Base-by-base conservation (phyloP, 1,139 yeast genomes). In the Saccharomyces hybrid region DNA sequence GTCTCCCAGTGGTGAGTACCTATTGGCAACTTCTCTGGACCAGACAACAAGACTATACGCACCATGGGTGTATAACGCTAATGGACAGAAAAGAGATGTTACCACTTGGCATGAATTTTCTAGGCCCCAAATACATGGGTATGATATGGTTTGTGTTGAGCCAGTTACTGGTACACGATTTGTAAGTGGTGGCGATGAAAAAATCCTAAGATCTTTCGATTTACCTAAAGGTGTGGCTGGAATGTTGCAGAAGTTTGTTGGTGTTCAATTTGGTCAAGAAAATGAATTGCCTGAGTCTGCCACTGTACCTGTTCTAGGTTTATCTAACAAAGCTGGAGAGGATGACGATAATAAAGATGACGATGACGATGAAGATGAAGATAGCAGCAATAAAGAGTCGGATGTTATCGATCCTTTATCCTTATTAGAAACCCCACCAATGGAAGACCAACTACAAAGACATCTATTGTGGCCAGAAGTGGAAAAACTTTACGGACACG, bases 81-180 rank as follows among this genome's bases (percentile, higher is more conserved):
- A 68, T 56, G 73, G 73, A 0, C 47, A 60, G 23, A 52, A 57
- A 48, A 70, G 76, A 55, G 53, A 58, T 2, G 47, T 53, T 0
- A 57, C 60, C 3, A 74, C 82, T 1, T 90, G 96, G 96, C 87
- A 85, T 67, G 99, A 95, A 68, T 84, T 93, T 70, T 89, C 97
- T 1, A 79, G 99, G 62, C 99, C 99, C 0, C 99, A 95, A 69
- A 93, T 95, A 60, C 99, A 95, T 70, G 99, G 99, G 9, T 95
- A 89, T 67, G 98, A 95, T 68, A 90, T 95, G 97, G 79, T 88
- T 48, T 84, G 96, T 61, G 75, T 88, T n/a, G 83, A 83, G 50
- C 78, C 85, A 23, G 70, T 93, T 26, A 73, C 80, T 23, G 72
- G 77, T 48, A 76, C 86, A 1, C 75, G 80, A 58, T 91, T 88